These are phyloP conservation scores for Stachybotrys echinatus DNA, from an alignment of 2,329 filamentous ascomycete genomes.

Conservation along the genomic window DNA sequence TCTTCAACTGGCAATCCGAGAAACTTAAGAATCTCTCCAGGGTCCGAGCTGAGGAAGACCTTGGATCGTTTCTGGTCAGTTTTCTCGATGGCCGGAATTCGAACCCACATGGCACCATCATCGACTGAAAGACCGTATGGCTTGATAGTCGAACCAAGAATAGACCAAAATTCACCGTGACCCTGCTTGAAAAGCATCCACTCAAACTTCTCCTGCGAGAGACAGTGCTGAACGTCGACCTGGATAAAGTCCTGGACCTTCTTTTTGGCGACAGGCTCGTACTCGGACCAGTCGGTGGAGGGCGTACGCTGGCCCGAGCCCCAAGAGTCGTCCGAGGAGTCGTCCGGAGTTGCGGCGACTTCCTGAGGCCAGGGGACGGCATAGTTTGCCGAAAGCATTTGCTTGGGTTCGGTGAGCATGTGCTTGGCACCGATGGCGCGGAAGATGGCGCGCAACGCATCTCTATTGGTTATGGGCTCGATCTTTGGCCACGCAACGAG, in stretches of 20 bases:
- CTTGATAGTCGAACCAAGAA: constrained; percentile 58
- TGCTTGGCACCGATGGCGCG: constrained; percentile 38
- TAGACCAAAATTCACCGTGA: constrained; percentile 67
- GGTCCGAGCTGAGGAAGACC: constrained; percentile 55
- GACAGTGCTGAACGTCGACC: constrained; percentile 59
- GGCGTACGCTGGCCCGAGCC: background rate
- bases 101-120: constrained; percentile 57
- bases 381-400: constrained; percentile 31
- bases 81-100: constrained; percentile 63
- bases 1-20: constrained; percentile 47
- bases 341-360: background rate
- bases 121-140: constrained; percentile 62
- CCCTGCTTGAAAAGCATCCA: constrained; percentile 66
- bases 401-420: constrained; percentile 19
- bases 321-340: background rate
- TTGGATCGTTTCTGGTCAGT: constrained; percentile 50
- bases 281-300: background rate
- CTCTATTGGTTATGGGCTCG: constrained; percentile 2
- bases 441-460: constrained; percentile 24
- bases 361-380: constrained; percentile 50
- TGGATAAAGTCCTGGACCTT: constrained; percentile 45
- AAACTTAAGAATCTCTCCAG: constrained; percentile 52
- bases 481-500: constrained; percentile 41
- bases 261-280: background rate
- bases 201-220: constrained; percentile 33